Evolutionary conservation across 1,139 yeast genomes (phyloP).

Genomic region (Pichia sp.): DNA sequence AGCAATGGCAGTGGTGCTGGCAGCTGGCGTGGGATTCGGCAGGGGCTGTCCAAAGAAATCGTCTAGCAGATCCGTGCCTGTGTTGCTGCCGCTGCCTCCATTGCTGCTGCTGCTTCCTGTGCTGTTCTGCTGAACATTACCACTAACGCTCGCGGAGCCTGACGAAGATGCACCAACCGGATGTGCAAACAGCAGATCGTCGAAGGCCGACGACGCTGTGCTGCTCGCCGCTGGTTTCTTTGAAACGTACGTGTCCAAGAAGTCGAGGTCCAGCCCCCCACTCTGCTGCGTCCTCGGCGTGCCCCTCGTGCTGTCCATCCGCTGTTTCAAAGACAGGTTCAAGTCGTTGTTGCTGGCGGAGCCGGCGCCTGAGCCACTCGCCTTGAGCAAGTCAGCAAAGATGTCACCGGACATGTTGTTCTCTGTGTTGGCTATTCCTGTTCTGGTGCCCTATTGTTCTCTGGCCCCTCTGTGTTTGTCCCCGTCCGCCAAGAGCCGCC

Average conservation of each 20-base stretch:
- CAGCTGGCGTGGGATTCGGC: conserved; percentile 1
- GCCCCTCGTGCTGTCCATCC: conserved; percentile 17
- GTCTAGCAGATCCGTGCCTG: conserved; percentile 17
- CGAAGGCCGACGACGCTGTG: background rate
- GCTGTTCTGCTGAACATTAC: conserved; percentile 13
- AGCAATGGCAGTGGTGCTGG: background rate
- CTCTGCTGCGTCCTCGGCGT: conserved; percentile 1
- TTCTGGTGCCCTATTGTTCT: background rate
- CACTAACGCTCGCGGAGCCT: background rate
- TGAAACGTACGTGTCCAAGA: conserved; percentile 17
- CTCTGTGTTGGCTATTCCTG: background rate
- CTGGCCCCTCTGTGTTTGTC: background rate
- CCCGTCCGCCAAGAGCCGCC: no score
- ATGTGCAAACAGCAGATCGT: conserved; percentile 22
- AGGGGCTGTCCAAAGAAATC: conserved; percentile 18
- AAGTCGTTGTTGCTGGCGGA: conserved; percentile 10
- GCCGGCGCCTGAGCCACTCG: conserved; percentile 12
- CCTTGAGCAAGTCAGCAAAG: conserved; percentile 42
- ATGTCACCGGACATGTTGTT: conserved; percentile 32
- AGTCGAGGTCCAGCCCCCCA: conserved; percentile 16
- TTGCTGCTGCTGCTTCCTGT: conserved; percentile 13
- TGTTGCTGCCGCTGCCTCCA: background rate
- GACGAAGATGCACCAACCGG: background rate
- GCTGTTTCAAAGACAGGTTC: conserved; percentile 30
- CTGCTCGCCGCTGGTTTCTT: background rate